These are phyloP conservation scores for Mycena indigotica DNA, from an alignment of 768 basidiomycete genomes.

Conservation along the genomic window DNA sequence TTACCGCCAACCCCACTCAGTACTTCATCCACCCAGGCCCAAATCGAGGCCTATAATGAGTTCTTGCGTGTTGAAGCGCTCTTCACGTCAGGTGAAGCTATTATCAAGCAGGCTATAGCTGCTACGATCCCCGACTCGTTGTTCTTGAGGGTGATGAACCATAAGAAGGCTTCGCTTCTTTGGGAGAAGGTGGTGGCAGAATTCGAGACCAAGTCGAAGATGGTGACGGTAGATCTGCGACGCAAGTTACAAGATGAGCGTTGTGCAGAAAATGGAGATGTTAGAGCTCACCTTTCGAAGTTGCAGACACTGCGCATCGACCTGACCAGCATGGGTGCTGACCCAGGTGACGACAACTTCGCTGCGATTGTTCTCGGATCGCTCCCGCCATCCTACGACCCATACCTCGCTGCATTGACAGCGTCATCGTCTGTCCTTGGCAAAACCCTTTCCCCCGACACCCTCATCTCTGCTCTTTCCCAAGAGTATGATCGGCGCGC, in stretches of 20 bases:
- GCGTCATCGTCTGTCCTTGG: constrained; percentile 16
- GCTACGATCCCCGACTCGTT: constrained; percentile 24
- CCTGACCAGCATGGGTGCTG: constrained; percentile 23
- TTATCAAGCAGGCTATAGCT: constrained; percentile 25
- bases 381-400: constrained; percentile 26
- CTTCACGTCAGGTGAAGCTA: constrained; percentile 23
- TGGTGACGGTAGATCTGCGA: constrained; percentile 28
- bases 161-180: constrained; percentile 3
- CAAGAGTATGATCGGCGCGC: constrained; percentile 21
- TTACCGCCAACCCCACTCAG: background rate
- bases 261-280: constrained; percentile 27
- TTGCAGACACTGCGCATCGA: constrained; percentile 20
- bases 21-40: background rate
- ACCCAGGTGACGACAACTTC: constrained; percentile 23
- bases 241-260: constrained; percentile 23
- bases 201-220: constrained; percentile 25
- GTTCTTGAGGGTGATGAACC: constrained; percentile 22
- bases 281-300: constrained; percentile 25
- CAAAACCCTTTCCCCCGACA: constrained; percentile 16
- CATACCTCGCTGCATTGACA: constrained; percentile 24
- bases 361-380: constrained; percentile 28
- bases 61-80: constrained; percentile 1
- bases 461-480: constrained; percentile 19
- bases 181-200: constrained; percentile 26
- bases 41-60: background rate